Percentiles rank a stretch among this genome's conserved stretches.
These are phyloP conservation scores for Hirsutella minnesotensis DNA, from an alignment of 2,329 filamentous ascomycete species.

Conservation along the genomic window DNA sequence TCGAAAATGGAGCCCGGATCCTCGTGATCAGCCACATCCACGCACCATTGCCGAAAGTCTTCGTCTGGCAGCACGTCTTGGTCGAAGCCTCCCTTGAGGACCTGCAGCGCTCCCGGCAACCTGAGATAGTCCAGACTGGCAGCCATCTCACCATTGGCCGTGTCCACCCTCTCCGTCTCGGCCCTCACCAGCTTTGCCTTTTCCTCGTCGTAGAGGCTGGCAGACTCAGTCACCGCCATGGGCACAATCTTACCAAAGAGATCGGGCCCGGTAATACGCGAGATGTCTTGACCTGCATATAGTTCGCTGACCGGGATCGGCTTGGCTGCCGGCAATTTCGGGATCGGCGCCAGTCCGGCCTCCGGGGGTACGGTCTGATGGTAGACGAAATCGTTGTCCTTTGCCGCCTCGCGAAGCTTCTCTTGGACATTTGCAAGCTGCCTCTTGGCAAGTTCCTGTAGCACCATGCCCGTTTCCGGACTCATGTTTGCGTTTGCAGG, in stretches of 20 bases:
- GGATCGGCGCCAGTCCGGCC: slow-evolving; percentile 66
- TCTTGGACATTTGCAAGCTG: slow-evolving; percentile 73
- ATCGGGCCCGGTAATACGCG: slow-evolving; percentile 91
- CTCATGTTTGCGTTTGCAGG: slow-evolving; percentile 74
- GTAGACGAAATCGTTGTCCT: slow-evolving; percentile 98
- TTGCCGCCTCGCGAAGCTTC: slow-evolving; percentile 61
- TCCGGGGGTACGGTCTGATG: slow-evolving; percentile 85
- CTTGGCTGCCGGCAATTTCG: slow-evolving; percentile 89
- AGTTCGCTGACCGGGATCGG: slow-evolving; percentile 94
- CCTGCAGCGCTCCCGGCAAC: slow-evolving; percentile 76
- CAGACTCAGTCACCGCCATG: slow-evolving; percentile 89
- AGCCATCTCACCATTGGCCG: slow-evolving; percentile 90
- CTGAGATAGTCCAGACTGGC: slow-evolving; percentile 90
- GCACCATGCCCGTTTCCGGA: slow-evolving; percentile 60
- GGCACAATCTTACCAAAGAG: slow-evolving; percentile 96
- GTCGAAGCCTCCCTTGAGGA: slow-evolving; percentile 85
- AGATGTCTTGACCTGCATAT: slow-evolving; percentile 94
- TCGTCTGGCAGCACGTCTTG: slow-evolving; percentile 80
- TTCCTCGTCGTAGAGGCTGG: slow-evolving; percentile 95
- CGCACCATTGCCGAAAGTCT: slow-evolving; percentile 89
- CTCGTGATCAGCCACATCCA: slow-evolving; percentile 79
- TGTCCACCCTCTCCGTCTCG: slow-evolving; percentile 86
- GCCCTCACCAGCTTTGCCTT: slow-evolving; percentile 92
- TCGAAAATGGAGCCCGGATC: slow-evolving; percentile 72
- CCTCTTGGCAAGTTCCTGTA: slow-evolving; percentile 75